Percentiles rank a stretch among this genome's conserved stretches.
phyloP scores from a whole-genome alignment of 176 grass and related monocot species.

The Puccinellia tenuiflora region DNA sequence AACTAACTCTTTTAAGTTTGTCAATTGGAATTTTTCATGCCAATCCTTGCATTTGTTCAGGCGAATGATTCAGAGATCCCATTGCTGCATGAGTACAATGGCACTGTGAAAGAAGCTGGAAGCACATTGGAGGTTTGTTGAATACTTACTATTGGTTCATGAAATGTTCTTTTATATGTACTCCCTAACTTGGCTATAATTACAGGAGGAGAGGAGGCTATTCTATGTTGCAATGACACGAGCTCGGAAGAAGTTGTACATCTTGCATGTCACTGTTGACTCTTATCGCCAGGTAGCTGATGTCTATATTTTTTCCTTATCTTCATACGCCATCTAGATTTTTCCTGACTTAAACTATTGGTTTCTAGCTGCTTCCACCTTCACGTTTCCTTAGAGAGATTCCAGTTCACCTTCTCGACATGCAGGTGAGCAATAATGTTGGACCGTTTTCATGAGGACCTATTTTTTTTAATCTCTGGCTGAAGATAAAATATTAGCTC shows the following conservation, averaged over 20 bases:
- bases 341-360: constrained; percentile 23
- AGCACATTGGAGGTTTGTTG: constrained; percentile 58
- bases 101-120: constrained; percentile 47
- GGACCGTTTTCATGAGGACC: not conserved
- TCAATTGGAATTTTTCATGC: not conserved
- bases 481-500: not conserved
- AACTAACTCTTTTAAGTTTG: not conserved
- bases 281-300: constrained; percentile 64
- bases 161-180: constrained; percentile 15
- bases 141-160: not conserved
- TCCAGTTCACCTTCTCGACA: constrained; percentile 70
- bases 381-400: constrained; percentile 95
- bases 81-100: constrained; percentile 82
- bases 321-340: not conserved
- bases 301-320: constrained; percentile 15
- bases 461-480: constrained; percentile 27
- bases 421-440: constrained; percentile 52
- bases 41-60: constrained; percentile 34
- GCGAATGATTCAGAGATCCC: constrained; percentile 94
- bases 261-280: constrained; percentile 78
- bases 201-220: constrained; percentile 88
- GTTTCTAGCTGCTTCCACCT: constrained; percentile 71
- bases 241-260: constrained; percentile 79
- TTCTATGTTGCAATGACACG: constrained; percentile 97
- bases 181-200: not conserved